Base-by-base conservation (phyloP, 148 eudicot genomes). In the Amaranthus palmeri region DNA sequence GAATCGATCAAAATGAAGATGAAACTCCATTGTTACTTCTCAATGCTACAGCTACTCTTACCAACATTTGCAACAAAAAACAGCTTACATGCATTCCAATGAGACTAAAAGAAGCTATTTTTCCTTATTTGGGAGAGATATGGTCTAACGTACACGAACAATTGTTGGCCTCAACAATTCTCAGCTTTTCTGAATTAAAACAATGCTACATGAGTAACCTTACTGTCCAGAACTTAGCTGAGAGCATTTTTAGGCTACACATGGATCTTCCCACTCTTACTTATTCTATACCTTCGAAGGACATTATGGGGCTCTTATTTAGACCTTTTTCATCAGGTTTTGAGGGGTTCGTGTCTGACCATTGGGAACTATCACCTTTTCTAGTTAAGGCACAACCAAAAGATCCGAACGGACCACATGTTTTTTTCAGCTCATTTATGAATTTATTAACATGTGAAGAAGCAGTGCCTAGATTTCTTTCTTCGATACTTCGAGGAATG, bases 351-450 rank as follows among this genome's bases (percentile, higher is more conserved):
- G 54, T 90, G 71, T 74, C 72, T 73, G 81, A 84, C 54, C 55
- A 83, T 77, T 92, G 96, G 98, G 98, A 92, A 79, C 65, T 69
- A 58, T 88, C 88, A 62, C 93, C 91, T 51, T 79, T 84, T 77
- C 76, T 81, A 51, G 72, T 86, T 64, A 84, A 81, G 70, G 72
- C 72, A 51, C 63, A 57, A 14, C 56, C 65, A 59, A 81, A 63
- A 61, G 61, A 74, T 72, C 18, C 65, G 70, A 65, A 76, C 17
- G 58, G 57, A n/a, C 78, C 54, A 6, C 82, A 76, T 61, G 69
- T 69, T 54, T 54, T 87, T 42, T 88, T 92, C 75, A 72, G 77
- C 78, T 73, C 85, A 49, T 84, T 83, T 78, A 14, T 62, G 71
- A 74, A 78, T 69, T 77, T 72, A 56, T 43, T 84, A 36, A 72